Percentiles rank a stretch among this genome's conserved stretches.
phyloP scores from a whole-genome alignment of 2,329 filamentous ascomycete species.

The Ramularia endophylla region DNA sequence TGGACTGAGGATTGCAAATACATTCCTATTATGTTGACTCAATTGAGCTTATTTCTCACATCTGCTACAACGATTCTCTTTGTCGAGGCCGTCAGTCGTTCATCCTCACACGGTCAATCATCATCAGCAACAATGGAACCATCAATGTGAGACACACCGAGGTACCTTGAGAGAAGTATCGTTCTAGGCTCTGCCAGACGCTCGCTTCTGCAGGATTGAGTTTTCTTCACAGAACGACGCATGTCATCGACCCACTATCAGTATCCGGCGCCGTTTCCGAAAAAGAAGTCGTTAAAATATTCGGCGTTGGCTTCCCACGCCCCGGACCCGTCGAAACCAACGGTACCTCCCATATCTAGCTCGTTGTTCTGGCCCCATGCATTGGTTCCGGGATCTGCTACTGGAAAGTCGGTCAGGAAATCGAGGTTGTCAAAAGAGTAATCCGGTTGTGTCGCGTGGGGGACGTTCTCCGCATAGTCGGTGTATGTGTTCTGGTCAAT shows the following conservation, averaged over 20 bases:
- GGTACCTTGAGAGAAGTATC: background rate
- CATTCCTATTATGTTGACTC: too few species aligned
- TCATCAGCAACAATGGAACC: too few species aligned
- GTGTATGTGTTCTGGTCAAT: conserved; percentile 24
- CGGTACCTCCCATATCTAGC: conserved; percentile 13
- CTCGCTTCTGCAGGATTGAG: conserved; percentile 2
- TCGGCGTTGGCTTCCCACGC: conserved; percentile 50
- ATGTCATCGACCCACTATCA: conserved; percentile 2
- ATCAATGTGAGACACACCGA: too few species aligned
- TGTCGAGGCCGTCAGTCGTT: too few species aligned
- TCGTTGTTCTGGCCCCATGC: conserved; percentile 10
- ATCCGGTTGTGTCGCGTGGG: conserved; percentile 5
- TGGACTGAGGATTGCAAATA: too few species aligned
- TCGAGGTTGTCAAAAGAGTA: conserved; percentile 44
- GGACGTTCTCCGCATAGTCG: conserved; percentile 5
- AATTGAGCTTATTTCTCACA: too few species aligned
- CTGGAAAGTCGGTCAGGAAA: conserved; percentile 48
- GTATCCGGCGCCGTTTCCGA: conserved; percentile 45
- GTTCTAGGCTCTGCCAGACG: background rate
- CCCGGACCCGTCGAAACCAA: conserved; percentile 28
- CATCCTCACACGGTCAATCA: too few species aligned
- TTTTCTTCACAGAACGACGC: background rate
- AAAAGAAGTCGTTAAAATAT: conserved; percentile 66
- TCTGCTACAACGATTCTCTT: too few species aligned
- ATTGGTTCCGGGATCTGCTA: conserved; percentile 36